Evolutionary conservation across 768 basidiomycete species (phyloP), one percentile per base, ranked within the genome.

Genomic region (Suillus decipiens): DNA sequence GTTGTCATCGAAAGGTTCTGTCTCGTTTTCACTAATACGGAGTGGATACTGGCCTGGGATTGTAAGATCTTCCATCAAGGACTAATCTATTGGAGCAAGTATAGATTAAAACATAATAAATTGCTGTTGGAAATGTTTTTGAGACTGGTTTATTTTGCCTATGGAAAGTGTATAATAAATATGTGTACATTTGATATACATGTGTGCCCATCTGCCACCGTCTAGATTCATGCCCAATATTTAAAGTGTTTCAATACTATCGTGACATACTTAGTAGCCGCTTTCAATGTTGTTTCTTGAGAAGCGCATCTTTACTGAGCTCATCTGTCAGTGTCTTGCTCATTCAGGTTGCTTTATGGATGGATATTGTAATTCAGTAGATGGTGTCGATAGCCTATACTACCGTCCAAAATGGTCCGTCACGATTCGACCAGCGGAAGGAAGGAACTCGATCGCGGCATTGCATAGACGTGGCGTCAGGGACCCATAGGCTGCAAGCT

Each of bases 271-370:
- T n/a, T n/a, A n/a, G n/a, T n/a, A n/a, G 11, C 31, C 31, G 19
- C 19, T 5, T 53, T 5, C 62, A 66, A 31, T 54, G 61, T 24
- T 71, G 67, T 12, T 61, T 61, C 33, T 65, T 71, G 22, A 60
- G 64, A 12, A 73, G 66, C 71, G 70, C 47, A 70, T 69, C 4
- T 66, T 73, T 17, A 59, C 69, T 7, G 73, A 75, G 24, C 75
- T 74, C 59, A 34, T 67, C 12, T 69, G 73, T 6, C 68, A 68
- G 47, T 66, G 67, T 22, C 68, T 63, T 36, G 55, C 64, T 7
- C 71, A 74, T 74, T 28, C 28, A 28, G 28, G 28, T 28, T 11
- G 61, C 61, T 31, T 73, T 66, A 17, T 74, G 67, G 67, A 60
- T 64, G 36, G 65, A 58, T 19, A 69, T 66, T 34, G 54, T 62